Conservation (phyloP, 1,284 basidiomycete genomes). For the Kalmanozyma brasiliensis region DNA sequence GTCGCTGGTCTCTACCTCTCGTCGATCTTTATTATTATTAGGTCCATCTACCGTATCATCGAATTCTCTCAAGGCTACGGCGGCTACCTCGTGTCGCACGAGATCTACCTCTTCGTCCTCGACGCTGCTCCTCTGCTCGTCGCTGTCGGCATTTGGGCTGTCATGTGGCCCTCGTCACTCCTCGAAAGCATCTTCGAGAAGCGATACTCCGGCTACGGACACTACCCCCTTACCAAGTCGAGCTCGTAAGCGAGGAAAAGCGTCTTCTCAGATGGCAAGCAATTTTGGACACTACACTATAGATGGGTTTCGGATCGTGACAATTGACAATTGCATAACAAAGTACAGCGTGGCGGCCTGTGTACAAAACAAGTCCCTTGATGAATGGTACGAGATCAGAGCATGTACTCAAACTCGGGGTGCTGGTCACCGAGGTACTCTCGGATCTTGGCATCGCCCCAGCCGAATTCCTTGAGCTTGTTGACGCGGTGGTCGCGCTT, state of each 20-base stretch:
- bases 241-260: constrained; percentile 5
- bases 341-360: constrained; percentile 2
- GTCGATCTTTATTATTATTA: constrained; percentile 37
- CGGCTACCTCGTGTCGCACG: constrained; percentile 45
- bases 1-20: constrained; percentile 33
- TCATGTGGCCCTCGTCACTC: constrained; percentile 46
- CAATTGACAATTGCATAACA: background rate
- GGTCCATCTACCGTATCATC: constrained; percentile 53
- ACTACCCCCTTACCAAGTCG: constrained; percentile 11
- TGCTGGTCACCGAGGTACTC: constrained; percentile 60
- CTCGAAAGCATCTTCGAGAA: constrained; percentile 30
- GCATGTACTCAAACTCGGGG: constrained; percentile 54
- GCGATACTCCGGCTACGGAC: constrained; percentile 6
- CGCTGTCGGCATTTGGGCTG: constrained; percentile 43
- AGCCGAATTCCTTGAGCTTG: constrained; percentile 39
- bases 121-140: constrained; percentile 52
- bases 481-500: constrained; percentile 49
- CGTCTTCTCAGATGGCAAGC: too few species aligned
- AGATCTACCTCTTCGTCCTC: constrained; percentile 48
- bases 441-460: constrained; percentile 51
- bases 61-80: constrained; percentile 52
- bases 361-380: constrained; percentile 5
- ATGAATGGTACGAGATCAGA: too few species aligned
- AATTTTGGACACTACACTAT: too few species aligned
- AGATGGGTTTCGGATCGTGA: too few species aligned